Conservation (phyloP, 2,329 filamentous ascomycete species). For the Cylindrodendrum hubeiense region DNA sequence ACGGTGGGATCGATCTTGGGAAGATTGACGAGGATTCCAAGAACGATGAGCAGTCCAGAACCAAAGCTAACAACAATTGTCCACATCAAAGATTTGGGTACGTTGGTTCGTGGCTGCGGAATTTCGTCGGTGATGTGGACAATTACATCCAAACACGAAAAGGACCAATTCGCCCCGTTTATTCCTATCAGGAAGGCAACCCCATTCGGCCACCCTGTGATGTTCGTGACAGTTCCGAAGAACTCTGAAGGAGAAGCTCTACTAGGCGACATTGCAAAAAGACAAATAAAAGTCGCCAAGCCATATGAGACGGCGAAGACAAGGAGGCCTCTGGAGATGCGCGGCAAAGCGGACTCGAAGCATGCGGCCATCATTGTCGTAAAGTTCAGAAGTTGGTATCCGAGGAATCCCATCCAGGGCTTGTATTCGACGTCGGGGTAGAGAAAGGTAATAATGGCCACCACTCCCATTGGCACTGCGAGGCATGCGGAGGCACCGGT, state of each 20-base stretch:
- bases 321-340: background rate
- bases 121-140: slow-evolving; percentile 25
- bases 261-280: background rate
- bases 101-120: background rate
- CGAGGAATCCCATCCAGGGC: slow-evolving; percentile 10
- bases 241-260: background rate
- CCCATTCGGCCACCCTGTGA: slow-evolving; percentile 13
- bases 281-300: background rate
- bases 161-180: slow-evolving; percentile 21
- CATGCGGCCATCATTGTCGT: background rate
- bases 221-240: slow-evolving; percentile 3
- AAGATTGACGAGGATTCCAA: background rate
- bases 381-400: slow-evolving; percentile 8
- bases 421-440: background rate
- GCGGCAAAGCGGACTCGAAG: slow-evolving; percentile 1
- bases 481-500: background rate
- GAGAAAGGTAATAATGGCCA: background rate
- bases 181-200: slow-evolving; percentile 18
- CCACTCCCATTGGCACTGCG: background rate
- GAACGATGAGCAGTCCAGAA: background rate
- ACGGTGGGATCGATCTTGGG: background rate
- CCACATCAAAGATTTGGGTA: slow-evolving; percentile 1
- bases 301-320: background rate
- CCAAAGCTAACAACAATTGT: slow-evolving; percentile 2
- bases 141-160: slow-evolving; percentile 18